phyloP scores from a whole-genome alignment of 1,139 yeast species.

The Meyerozyma carpophila region DNA sequence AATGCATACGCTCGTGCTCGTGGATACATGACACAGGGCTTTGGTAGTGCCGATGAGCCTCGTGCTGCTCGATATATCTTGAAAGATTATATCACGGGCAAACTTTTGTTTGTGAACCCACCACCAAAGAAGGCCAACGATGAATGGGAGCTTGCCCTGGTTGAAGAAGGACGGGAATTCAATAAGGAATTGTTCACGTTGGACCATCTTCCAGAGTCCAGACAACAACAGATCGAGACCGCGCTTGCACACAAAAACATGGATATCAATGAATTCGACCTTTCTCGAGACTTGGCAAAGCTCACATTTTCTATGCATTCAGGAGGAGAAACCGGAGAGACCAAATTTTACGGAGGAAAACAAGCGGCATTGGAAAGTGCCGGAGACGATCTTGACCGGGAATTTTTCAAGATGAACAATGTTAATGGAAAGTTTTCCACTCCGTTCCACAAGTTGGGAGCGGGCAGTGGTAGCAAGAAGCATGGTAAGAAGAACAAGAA shows the following conservation, averaged over 20 bases:
- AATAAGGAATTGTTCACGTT: slow-evolving; percentile 70
- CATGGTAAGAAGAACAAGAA: slow-evolving; percentile 78
- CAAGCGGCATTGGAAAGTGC: slow-evolving; percentile 76
- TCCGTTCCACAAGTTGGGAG: slow-evolving; percentile 64
- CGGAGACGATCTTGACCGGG: slow-evolving; percentile 76
- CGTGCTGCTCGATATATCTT: slow-evolving; percentile 89
- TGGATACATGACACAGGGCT: slow-evolving; percentile 96
- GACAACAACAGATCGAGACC: slow-evolving; percentile 62
- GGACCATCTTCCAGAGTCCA: slow-evolving; percentile 59
- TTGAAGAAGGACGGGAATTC: slow-evolving; percentile 54
- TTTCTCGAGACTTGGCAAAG: slow-evolving; percentile 63
- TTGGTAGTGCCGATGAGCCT: slow-evolving; percentile 95
- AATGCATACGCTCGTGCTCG: slow-evolving; percentile 94
- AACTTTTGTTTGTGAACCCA: slow-evolving; percentile 77
- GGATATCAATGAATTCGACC: slow-evolving; percentile 48
- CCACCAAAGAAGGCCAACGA: slow-evolving; percentile 63
- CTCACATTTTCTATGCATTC: slow-evolving; percentile 79
- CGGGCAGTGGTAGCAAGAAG: slow-evolving; percentile 42
- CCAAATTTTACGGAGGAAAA: slow-evolving; percentile 63
- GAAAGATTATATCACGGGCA: slow-evolving; percentile 94
- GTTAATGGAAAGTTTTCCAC: slow-evolving; percentile 58
- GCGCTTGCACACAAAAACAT: slow-evolving; percentile 58
- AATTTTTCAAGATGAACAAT: slow-evolving; percentile 67
- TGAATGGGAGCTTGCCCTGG: slow-evolving; percentile 30
- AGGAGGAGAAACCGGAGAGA: slow-evolving; percentile 28